phyloP scores from a whole-genome alignment of 2,329 filamentous ascomycete species.

The Colletotrichum lini region DNA sequence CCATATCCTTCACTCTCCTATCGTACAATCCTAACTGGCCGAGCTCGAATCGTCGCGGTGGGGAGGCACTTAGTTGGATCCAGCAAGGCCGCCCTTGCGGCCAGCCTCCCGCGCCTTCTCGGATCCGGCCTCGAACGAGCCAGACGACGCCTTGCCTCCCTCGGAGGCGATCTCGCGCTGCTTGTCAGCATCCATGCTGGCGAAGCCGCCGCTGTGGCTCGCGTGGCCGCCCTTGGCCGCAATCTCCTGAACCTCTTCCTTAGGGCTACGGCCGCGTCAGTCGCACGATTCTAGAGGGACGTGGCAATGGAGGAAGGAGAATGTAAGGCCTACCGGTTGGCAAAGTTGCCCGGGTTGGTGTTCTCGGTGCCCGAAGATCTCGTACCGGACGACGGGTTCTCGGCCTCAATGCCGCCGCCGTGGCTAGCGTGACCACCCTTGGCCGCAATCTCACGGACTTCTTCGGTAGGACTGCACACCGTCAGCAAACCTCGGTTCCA shows the following conservation, averaged over 20 bases:
- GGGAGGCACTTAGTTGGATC: neutral
- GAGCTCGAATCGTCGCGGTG: too few species aligned
- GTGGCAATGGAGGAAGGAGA: too few species aligned
- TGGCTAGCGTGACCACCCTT: slow-evolving; percentile 59
- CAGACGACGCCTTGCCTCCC: slow-evolving; percentile 67
- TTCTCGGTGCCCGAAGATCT: slow-evolving; percentile 10
- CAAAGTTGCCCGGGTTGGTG: slow-evolving; percentile 44
- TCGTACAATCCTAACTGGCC: slow-evolving; percentile 13
- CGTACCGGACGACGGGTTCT: slow-evolving; percentile 10
- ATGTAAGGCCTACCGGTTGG: slow-evolving; percentile 41
- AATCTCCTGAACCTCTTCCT: slow-evolving; percentile 61
- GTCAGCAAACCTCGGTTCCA: neutral
- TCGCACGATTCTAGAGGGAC: too few species aligned
- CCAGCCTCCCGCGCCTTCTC: slow-evolving; percentile 68
- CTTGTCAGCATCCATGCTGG: slow-evolving; percentile 58
- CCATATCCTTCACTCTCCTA: neutral
- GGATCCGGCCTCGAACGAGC: slow-evolving; percentile 68
- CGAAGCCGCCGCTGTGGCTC: slow-evolving; percentile 56
- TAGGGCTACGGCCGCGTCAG: slow-evolving; percentile 48
- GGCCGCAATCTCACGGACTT: slow-evolving; percentile 51
- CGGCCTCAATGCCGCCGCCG: slow-evolving; percentile 45
- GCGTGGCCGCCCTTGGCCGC: slow-evolving; percentile 58
- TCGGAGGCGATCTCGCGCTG: slow-evolving; percentile 69
- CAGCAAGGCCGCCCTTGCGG: slow-evolving; percentile 61
- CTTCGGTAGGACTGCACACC: neutral